Percentiles rank a stretch among this genome's conserved stretches.
Evolutionary conservation across 2,329 filamentous ascomycete genomes (phyloP).

Genomic region (Aureobasidium sp.): DNA sequence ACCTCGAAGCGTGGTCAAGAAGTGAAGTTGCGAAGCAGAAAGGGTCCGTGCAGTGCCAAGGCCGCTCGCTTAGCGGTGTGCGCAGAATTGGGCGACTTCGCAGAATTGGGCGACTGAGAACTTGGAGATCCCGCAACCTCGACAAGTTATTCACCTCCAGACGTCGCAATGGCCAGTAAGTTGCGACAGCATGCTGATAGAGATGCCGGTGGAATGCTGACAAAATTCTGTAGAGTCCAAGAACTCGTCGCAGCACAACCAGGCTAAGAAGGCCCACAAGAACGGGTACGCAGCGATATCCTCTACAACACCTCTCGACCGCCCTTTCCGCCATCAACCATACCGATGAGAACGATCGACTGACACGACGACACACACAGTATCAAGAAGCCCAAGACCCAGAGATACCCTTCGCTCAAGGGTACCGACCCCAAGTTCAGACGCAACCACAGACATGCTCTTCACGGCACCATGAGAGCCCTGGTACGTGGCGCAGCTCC

Average conservation of each 20-base stretch:
- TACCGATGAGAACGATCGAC: conserved; percentile 1
- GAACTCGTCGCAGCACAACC: conserved; percentile 99
- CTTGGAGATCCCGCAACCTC: conserved; percentile 10
- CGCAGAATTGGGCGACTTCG: conserved; percentile 2
- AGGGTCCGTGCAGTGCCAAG: background rate
- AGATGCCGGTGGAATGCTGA: background rate
- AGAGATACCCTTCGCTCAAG: conserved; percentile 97
- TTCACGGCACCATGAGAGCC: conserved; percentile 97
- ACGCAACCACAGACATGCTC: conserved; percentile 99
- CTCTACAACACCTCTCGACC: background rate
- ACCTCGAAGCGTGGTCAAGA: background rate
- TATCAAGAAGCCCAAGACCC: conserved; percentile 99
- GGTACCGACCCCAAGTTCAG: conserved; percentile 99
- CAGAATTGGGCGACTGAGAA: background rate
- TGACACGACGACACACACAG: conserved; percentile 39
- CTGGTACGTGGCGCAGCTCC: conserved; percentile 57
- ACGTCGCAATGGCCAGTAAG: conserved; percentile 62
- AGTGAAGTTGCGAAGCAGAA: background rate
- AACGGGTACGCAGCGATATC: conserved; percentile 66
- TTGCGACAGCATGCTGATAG: conserved; percentile 22
- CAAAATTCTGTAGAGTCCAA: conserved; percentile 68
- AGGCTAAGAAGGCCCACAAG: conserved; percentile 96
- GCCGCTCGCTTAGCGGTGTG: conserved; percentile 13
- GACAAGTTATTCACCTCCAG: conserved; percentile 19
- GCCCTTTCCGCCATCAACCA: background rate